Conservation (phyloP, 1,284 basidiomycete species). For the Somion occarium region DNA sequence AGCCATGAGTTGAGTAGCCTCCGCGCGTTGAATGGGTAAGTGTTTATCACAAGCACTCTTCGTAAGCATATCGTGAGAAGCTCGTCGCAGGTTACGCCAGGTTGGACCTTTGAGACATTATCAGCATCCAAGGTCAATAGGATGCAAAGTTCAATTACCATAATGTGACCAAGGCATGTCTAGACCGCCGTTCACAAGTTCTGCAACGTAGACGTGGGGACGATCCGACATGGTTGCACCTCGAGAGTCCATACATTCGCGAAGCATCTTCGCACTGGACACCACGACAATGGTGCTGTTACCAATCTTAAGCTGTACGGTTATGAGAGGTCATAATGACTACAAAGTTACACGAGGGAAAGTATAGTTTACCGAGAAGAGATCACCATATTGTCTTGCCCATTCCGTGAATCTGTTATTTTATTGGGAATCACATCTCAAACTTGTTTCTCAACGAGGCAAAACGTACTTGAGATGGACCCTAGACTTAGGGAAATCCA, state of each 20-base stretch:
- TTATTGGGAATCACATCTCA: too few relatives aligned
- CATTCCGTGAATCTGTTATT: constrained; percentile 7
- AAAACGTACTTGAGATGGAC: not conserved
- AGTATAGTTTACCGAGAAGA: not conserved
- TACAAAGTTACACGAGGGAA: too few relatives aligned
- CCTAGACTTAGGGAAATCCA: not conserved
- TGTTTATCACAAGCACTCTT: not conserved
- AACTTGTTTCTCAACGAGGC: not conserved
- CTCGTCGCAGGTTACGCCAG: not conserved
- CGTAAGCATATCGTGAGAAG: not conserved
- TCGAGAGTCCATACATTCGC: constrained; percentile 27
- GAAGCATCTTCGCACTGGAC: constrained; percentile 20
- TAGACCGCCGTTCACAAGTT: constrained; percentile 18
- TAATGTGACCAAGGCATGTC: not conserved
- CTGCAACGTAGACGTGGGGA: constrained; percentile 21
- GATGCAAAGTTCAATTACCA: not conserved
- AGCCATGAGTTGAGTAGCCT: not conserved
- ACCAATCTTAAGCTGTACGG: constrained; percentile 19
- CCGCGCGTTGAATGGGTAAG: not conserved
- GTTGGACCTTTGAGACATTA: not conserved
- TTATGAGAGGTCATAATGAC: too few relatives aligned
- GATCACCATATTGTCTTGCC: constrained; percentile 5
- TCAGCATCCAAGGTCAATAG: not conserved
- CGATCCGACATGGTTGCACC: constrained; percentile 11
- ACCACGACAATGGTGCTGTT: constrained; percentile 22